Evolutionary conservation across 2,329 filamentous ascomycete genomes (phyloP), one percentile per base, ranked within the genome.

Genomic region (Talaromyces pinophilus): DNA sequence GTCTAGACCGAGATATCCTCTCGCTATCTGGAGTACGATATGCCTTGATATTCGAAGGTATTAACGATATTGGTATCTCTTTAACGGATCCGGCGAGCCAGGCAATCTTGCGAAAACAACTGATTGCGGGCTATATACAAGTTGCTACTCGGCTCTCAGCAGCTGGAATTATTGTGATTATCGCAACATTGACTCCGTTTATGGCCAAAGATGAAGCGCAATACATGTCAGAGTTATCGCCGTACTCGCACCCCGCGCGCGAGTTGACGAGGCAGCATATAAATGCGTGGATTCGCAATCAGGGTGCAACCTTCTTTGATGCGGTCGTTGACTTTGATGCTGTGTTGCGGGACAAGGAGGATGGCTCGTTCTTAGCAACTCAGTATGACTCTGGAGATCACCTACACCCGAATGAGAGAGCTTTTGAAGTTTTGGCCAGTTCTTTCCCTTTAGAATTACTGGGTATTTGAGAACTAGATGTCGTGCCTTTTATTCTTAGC

Each of bases 121-220:
- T 91, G 2, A 84, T 86, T 42, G 78, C 79, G n/a, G 86, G 86
- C 0, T 90, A 86, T 72, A 76, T 80, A 65, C 85, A 88, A 69
- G 87, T 90, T 38, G 81, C 82, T 2, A 77, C 78, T 1, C 81
- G 87, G 15, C 80, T 87, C 19, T 85, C 86, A 71, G 78, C 82
- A 0, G 80, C 81, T 2, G 84, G 84, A 0, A 82, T 89, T 30
- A 82, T 83, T 0, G 79, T 88, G 7, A 87, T 90, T 70, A 88
- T 81, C 0, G 87, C 86, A 0, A 91, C 89, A 0, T 89, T 90
- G 67, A 90, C 88, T 3, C 88, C 88, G 0, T 91, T 91, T 69
- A 79, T 75, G 8, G 81, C 80, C 8, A 76, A 25, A 35, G 10
- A 44, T 8, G 30, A 22, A 19, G 52, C 77, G 0, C 46, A 35